Conservation (phyloP, 1,139 yeast genomes). For the Saccharomyces pastorianus region DNA sequence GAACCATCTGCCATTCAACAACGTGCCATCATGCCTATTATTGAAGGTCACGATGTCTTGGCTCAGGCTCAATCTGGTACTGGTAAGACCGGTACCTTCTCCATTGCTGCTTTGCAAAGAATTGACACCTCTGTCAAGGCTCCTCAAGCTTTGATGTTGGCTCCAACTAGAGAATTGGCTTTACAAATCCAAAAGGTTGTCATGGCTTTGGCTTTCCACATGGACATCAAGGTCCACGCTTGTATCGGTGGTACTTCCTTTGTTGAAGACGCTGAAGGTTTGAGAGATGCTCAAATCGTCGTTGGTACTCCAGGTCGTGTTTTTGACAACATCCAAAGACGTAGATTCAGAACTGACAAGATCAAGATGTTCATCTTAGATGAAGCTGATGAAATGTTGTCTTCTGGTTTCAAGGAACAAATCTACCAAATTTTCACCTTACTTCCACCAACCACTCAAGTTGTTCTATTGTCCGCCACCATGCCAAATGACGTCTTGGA, state of each 20-base stretch:
- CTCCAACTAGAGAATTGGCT: constrained; percentile 98
- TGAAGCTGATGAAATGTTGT: constrained; percentile 98
- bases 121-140: constrained; percentile 60
- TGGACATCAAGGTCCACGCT: constrained; percentile 92
- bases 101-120: constrained; percentile 93
- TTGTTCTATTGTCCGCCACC: constrained; percentile 92
- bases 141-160: constrained; percentile 91
- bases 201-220: constrained; percentile 85
- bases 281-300: constrained; percentile 85
- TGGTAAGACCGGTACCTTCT: constrained; percentile 98
- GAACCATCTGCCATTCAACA: constrained; percentile 96
- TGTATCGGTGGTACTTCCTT: constrained; percentile 97
- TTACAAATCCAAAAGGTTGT: constrained; percentile 96
- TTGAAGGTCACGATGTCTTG: constrained; percentile 92
- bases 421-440: constrained; percentile 93
- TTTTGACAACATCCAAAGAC: constrained; percentile 92
- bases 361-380: constrained; percentile 96
- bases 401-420: constrained; percentile 95
- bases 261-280: constrained; percentile 85
- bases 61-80: constrained; percentile 99
- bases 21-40: constrained; percentile 94
- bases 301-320: constrained; percentile 99
- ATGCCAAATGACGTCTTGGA: constrained; percentile 96
- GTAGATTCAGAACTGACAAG: constrained; percentile 80
- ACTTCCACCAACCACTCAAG: constrained; percentile 92